Evolutionary conservation across 2,329 filamentous ascomycete species (phyloP).

Genomic region (Trichophyton schoenleinii): DNA sequence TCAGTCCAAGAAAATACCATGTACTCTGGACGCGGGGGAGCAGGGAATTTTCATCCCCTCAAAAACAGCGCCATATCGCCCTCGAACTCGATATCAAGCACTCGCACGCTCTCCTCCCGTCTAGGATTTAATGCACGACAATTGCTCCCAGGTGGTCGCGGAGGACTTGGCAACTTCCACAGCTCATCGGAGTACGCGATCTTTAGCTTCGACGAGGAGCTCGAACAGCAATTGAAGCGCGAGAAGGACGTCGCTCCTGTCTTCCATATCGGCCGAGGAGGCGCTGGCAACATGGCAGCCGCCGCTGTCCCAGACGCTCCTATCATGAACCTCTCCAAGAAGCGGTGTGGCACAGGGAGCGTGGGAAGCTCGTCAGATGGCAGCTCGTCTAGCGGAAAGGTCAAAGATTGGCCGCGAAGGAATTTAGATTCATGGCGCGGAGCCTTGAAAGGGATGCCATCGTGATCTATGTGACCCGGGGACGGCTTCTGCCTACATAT

Average conservation of each 20-base stretch:
- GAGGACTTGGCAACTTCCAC: conserved; percentile 46
- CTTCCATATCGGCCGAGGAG: conserved; percentile 52
- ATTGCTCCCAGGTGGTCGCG: conserved; percentile 38
- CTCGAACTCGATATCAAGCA: conserved; percentile 35
- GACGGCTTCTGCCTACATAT: conserved; percentile 4
- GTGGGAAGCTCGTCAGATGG: conserved; percentile 7
- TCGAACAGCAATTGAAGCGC: conserved; percentile 44
- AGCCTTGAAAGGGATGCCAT: neutral
- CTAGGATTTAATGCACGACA: conserved; percentile 39
- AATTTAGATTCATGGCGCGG: conserved; percentile 5
- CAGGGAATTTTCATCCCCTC: conserved; percentile 45
- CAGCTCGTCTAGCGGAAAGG: conserved; percentile 4
- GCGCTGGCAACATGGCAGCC: conserved; percentile 42
- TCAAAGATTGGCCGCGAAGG: conserved; percentile 1
- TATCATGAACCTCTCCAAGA: neutral
- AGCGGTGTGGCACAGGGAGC: conserved; percentile 18
- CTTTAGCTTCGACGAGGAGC: conserved; percentile 56
- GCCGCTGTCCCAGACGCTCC: conserved; percentile 20
- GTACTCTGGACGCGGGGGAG: conserved; percentile 33
- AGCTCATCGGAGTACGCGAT: conserved; percentile 43
- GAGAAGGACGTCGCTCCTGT: conserved; percentile 44
- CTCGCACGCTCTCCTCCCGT: conserved; percentile 25
- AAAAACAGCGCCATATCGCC: conserved; percentile 18
- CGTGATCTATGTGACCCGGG: neutral
- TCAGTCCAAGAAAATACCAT: conserved; percentile 50